Base-by-base conservation (phyloP, 2,329 filamentous ascomycete species). In the Septoria linicola region DNA sequence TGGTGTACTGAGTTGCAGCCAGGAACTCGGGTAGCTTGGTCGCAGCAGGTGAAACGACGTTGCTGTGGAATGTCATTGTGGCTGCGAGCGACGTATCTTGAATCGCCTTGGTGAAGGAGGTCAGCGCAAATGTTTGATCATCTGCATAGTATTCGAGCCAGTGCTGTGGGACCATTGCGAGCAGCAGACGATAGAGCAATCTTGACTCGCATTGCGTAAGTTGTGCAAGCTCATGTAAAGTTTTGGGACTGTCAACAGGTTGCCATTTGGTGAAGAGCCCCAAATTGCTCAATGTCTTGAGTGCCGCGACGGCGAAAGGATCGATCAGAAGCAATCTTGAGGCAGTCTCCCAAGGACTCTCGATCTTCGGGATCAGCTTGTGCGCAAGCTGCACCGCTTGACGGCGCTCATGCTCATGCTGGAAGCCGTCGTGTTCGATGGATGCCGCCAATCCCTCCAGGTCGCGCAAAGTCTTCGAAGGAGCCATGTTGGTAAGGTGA, bases 331-430 rank as follows among this genome's bases (percentile, higher is more conserved):
- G n/a, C 30, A 42, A 21, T 27, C 37, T 35, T 6, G 39, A 49
- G 8, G 39, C 14, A 6, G 46, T 49, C 6, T 49, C 46, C 46
- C 46, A 49, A 2, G 46, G 46, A 30, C 19, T 49, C 11, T 49
- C 46, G 4, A 49, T 42, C 19, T 49, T 49, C 8, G 46, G 1
- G 2, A 49, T 27, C 10, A 49, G 37, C 16, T 49, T 20, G 10
- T 36, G 31, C 2, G 30, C 46, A 20, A 42, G 20, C 20, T 49
- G 46, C 1, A 49, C 46, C 7, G 46, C 37, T 14, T 49, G 25
- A 5, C 46, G 39, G 16, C 46, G 46, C 23, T 49, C 39, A 20
- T 23, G n/a, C 20, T 49, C 46, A 35, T 49, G 23, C n/a, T 20
- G 8, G 31, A 49, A 42, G 4, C 8, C 10, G n/a, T 16, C 27